These are phyloP conservation scores for Vitis riparia DNA, from an alignment of 164 flowering plant genomes.

Conservation along the genomic window DNA sequence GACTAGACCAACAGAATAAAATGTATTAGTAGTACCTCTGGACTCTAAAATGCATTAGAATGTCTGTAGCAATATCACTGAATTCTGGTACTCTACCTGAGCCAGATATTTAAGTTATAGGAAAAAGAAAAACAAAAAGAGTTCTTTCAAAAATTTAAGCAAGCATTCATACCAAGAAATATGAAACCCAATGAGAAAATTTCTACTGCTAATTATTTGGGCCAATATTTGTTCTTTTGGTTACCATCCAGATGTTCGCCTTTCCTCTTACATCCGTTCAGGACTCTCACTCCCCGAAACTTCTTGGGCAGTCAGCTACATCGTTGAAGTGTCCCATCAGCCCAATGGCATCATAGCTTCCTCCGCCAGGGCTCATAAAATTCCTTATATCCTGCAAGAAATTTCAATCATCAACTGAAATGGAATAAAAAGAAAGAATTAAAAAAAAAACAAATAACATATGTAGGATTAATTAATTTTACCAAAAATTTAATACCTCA, in stretches of 20 bases:
- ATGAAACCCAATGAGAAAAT: constrained; percentile 26
- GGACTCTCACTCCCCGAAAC: constrained; percentile 71
- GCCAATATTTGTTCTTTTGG: constrained; percentile 11
- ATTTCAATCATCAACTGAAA: constrained; percentile 1
- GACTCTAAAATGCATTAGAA: too few species aligned
- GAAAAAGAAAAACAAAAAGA: too few species aligned
- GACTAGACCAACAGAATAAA: too few species aligned
- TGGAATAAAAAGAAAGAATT: not conserved
- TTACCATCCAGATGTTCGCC: constrained; percentile 2
- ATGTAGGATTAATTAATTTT: too few species aligned
- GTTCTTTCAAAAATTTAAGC: too few species aligned
- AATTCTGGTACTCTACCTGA: too few species aligned
- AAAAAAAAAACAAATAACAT: too few species aligned
- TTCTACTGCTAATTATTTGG: constrained; percentile 23
- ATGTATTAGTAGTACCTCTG: too few species aligned
- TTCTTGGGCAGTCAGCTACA: constrained; percentile 71
- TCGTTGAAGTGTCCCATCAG: constrained; percentile 81
- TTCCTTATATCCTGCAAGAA: constrained; percentile 71
- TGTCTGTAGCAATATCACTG: too few species aligned
- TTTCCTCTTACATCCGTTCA: constrained; percentile 35
- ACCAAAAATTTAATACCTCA: constrained; percentile 50
- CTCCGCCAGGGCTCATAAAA: constrained; percentile 70
- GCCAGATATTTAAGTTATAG: too few species aligned
- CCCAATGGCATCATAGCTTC: constrained; percentile 87
- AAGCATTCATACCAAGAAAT: constrained; percentile 37